Percentiles rank a stretch among this genome's conserved stretches.
These are phyloP conservation scores for Aphanomyces cochlioides DNA, from an alignment of 352 stramenopile genomes.

Conservation along the genomic window DNA sequence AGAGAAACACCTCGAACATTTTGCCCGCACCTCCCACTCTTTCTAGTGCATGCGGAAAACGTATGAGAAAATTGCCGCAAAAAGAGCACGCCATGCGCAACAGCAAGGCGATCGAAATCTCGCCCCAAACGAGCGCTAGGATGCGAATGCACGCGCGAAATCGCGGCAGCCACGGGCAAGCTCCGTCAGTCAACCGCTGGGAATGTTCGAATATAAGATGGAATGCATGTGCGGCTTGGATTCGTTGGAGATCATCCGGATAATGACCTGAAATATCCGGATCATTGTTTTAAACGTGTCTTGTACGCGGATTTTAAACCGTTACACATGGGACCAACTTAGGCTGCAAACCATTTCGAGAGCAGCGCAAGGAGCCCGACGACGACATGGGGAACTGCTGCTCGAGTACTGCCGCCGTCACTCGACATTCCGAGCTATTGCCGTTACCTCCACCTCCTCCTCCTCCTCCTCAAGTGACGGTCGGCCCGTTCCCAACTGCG, in stretches of 20 bases:
- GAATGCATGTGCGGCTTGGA: background rate
- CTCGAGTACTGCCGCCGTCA: constrained; percentile 55
- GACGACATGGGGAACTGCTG: constrained; percentile 76
- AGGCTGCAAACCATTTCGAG: background rate
- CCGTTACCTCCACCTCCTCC: background rate
- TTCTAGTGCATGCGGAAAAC: too few relatives aligned
- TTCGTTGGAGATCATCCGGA: background rate
- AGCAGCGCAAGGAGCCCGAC: background rate
- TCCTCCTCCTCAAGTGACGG: constrained; percentile 2
- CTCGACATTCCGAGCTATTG: constrained; percentile 27
- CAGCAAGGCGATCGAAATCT: background rate
- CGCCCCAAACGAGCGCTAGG: background rate
- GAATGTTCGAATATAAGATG: background rate
- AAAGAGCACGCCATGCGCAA: background rate
- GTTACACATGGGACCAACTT: constrained; percentile 16
- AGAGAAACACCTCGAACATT: too few relatives aligned
- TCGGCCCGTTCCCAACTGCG: background rate
- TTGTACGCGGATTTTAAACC: background rate
- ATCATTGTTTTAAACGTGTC: background rate
- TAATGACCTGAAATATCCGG: background rate
- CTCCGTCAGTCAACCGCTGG: background rate
- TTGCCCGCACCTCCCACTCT: too few relatives aligned
- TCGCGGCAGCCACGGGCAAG: background rate
- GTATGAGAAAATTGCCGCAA: too few relatives aligned
- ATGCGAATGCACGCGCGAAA: background rate